A percentile compares a stretch with the other conserved stretches of the same genome.
These are phyloP conservation scores for Hyphodiscus hymeniophilus DNA, from an alignment of 495 filamentous ascomycete species.

Conservation along the genomic window DNA sequence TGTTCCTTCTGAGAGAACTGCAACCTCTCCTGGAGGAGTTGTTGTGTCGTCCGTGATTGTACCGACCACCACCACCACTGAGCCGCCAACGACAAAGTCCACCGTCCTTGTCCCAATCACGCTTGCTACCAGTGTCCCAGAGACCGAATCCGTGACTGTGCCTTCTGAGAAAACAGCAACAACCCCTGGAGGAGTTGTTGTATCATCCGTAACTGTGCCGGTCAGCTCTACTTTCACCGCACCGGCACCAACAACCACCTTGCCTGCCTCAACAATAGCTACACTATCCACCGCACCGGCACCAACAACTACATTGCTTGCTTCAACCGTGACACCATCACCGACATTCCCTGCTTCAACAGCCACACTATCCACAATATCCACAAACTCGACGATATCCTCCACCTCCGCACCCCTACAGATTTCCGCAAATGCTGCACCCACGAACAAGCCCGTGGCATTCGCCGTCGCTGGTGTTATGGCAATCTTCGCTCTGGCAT, in stretches of 20 bases:
- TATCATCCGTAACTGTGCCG: conserved; percentile 1
- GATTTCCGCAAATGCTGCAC: too few species aligned
- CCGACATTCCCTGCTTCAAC: too few species aligned
- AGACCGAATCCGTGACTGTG: conserved; percentile 11
- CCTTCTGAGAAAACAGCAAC: conserved; percentile 16
- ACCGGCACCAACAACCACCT: not conserved
- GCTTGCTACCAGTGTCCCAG: not conserved
- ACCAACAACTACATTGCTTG: not conserved
- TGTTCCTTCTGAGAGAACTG: not conserved
- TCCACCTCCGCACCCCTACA: too few species aligned
- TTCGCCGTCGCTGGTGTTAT: too few species aligned
- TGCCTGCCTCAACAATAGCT: too few species aligned
- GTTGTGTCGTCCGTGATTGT: not conserved
- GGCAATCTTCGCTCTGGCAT: too few species aligned
- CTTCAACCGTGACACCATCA: too few species aligned
- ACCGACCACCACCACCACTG: not conserved
- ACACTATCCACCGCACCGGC: not conserved
- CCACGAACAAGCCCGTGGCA: too few species aligned
- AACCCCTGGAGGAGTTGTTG: not conserved
- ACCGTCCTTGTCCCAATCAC: not conserved
- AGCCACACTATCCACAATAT: too few species aligned
- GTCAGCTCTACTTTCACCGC: not conserved
- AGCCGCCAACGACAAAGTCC: not conserved
- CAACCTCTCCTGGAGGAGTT: not conserved
- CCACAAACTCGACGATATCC: too few species aligned